Evolutionary conservation across 208 protist species (phyloP), one percentile per base, ranked within the genome.

Genomic region (Trypanosoma avium): DNA sequence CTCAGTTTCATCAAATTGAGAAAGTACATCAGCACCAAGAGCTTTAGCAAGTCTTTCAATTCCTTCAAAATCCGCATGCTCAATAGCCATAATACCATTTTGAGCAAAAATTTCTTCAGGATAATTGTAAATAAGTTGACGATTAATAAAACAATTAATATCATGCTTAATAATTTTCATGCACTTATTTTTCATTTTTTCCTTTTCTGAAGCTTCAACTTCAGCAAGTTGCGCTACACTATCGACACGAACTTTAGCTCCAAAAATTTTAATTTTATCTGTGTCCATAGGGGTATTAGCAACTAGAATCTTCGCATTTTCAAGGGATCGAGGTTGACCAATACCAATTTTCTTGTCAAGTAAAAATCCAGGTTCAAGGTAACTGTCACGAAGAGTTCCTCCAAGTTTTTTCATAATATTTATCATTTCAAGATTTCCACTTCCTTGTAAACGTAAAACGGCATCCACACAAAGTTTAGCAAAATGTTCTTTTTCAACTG

Each of bases 241-340:
- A 52, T 99, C 94, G 4, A 99, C 97, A 52, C 90, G 87, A 53
- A 98, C 96, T 65, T 97, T 97, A 9, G 93, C 85, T 32, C 97
- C 95, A 71, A 98, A 98, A 65, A 99, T 97, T 78, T 99, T 99
- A 63, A 99, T 98, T 78, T 99, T 99, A 77, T 99, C 99, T 29
- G 98, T 99, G 73, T 99, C 99, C 98, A 99, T 99, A 21, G 98
- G 82, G 12, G 99, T 99, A 82, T 99, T 99, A 15, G 98, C 98
- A 35, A 99, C 86, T 32, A 99, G 71, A 70, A 99, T 99, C 67
- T 98, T 99, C 15, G 97, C 95, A 57, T 99, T 99, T 70, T 98
- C 88, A 32, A 99, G 80, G 35, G 78, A 68, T 62, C 97, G 97
- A 47, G 98, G 98, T 77, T 99, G 98, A 63, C 98, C 98, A 36